Evolutionary conservation across 768 basidiomycete species (phyloP), one percentile per base, ranked within the genome.

Genomic region (Leccinum boreale): DNA sequence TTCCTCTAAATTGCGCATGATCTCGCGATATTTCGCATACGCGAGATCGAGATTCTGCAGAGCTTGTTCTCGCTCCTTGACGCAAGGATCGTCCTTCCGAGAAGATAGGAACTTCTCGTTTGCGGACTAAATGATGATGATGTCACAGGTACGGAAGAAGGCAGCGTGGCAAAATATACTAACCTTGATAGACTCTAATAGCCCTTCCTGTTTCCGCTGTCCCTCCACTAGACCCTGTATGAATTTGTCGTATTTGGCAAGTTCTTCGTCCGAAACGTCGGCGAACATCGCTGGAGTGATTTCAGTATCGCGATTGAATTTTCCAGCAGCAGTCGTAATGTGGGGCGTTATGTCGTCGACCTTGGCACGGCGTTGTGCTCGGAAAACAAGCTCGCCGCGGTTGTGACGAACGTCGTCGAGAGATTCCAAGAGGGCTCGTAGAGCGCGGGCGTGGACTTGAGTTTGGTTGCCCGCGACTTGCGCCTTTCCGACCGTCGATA

Each of bases 211-310:
- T 65, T 80, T 82, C 64, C 73, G 75, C 60, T 82, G 81, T 48
- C 80, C 76, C 33, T 78, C 76, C 15, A 60, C 77, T 39, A 87
- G 79, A 55, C 82, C 83, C 35, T 81, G 77, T 35, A 98, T 75
- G 66, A 86, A 88, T 58, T 80, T 81, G 57, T 92, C 89, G 61
- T 93, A 95, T 73, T 94, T 94, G 1, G 79, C 80, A 52, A 98
- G 72, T 65, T 91, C 89, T 58, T 85, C 81, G 56, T 92, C 87
- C 28, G 88, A 82, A 12, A 91, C 77, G 55, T 90, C 88, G 66
- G 94, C 91, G 68, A 98, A 98, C 86, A 89, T 89, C 23, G 86
- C 89, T 0, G 95, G 85, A 35, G 86, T 85, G 17, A 92, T 82
- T 64, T 92, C 86, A 3, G 77, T 75, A 69, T 88, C 80, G 24